These are phyloP conservation scores for Mycosphaerella sp. DNA, from an alignment of 2,329 filamentous ascomycete genomes.

Conservation along the genomic window DNA sequence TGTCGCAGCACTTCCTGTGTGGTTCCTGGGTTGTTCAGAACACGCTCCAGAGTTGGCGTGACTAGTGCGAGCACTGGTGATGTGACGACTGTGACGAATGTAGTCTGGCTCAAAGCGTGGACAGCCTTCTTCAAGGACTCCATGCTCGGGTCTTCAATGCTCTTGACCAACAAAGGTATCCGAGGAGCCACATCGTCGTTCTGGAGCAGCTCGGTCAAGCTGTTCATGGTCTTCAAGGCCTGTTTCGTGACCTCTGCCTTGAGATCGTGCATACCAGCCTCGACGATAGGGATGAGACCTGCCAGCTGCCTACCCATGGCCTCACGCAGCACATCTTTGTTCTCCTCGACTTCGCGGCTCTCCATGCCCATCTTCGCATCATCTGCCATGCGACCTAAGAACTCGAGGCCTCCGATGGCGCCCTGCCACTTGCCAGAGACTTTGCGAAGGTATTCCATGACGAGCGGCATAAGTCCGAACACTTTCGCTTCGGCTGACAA, in stretches of 20 bases:
- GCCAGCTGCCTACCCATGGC: constrained; percentile 85
- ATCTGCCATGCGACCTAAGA: constrained; percentile 89
- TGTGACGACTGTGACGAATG: constrained; percentile 95
- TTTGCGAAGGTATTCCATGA: constrained; percentile 71
- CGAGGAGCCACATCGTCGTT: constrained; percentile 95
- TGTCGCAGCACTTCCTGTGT: constrained; percentile 91
- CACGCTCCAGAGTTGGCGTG: constrained; percentile 88
- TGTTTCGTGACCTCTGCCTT: constrained; percentile 83
- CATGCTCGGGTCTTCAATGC: constrained; percentile 88
- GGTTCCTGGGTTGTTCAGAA: constrained; percentile 84
- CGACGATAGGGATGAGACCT: constrained; percentile 81
- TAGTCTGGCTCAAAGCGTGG: constrained; percentile 91
- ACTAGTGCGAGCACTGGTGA: constrained; percentile 91
- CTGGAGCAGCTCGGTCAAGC: constrained; percentile 78
- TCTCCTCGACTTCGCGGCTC: constrained; percentile 73
- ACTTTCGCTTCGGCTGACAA: constrained; percentile 78
- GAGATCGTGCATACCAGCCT: constrained; percentile 92
- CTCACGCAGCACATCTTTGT: constrained; percentile 85
- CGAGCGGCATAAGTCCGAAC: constrained; percentile 68
- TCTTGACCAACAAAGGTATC: constrained; percentile 85
- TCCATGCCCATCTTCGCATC: constrained; percentile 84
- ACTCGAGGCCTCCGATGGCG: constrained; percentile 73
- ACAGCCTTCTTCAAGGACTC: constrained; percentile 92
- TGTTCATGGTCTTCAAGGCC: constrained; percentile 85
- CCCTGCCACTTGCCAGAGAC: constrained; percentile 96